Conservation (phyloP, 164 flowering plant genomes). For the Amborella trichopoda region DNA sequence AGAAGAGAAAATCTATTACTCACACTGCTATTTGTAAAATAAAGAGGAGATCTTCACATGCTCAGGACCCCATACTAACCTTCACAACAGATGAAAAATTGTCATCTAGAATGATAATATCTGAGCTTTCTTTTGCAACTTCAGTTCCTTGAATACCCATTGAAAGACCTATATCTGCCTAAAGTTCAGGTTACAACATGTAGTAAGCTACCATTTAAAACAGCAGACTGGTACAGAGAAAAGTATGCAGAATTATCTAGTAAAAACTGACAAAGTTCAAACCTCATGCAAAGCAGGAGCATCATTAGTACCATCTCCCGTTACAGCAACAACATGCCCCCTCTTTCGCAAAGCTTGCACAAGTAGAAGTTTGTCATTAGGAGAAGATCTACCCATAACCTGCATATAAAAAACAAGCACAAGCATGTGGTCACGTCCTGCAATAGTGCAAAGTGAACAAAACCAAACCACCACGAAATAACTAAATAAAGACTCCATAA, state of each 20-base stretch:
- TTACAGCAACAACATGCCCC: slow-evolving; percentile 92
- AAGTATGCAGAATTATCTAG: too few species aligned
- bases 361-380: slow-evolving; percentile 87
- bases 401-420: too few species aligned
- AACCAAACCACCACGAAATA: not conserved
- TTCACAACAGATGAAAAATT: slow-evolving; percentile 91
- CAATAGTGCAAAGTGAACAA: not conserved
- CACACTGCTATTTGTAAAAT: not conserved
- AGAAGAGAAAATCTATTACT: not conserved
- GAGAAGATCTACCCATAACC: slow-evolving; percentile 99
- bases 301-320: slow-evolving; percentile 99
- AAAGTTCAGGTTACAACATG: too few species aligned
- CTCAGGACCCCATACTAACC: slow-evolving; percentile 25
- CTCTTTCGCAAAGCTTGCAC: slow-evolving; percentile 72
- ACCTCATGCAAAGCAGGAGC: slow-evolving; percentile 99
- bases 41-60: not conserved
- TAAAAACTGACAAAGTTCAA: not conserved
- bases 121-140: slow-evolving; percentile 98
- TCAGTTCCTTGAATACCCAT: slow-evolving; percentile 97
- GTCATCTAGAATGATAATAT: slow-evolving; percentile 94
- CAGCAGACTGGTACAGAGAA: too few species aligned
- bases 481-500: not conserved
- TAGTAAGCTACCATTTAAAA: too few species aligned
- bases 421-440: too few species aligned
- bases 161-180: slow-evolving; percentile 98